phyloP scores from a whole-genome alignment of 345 rosid species.

The Aquilaria malaccensis region DNA sequence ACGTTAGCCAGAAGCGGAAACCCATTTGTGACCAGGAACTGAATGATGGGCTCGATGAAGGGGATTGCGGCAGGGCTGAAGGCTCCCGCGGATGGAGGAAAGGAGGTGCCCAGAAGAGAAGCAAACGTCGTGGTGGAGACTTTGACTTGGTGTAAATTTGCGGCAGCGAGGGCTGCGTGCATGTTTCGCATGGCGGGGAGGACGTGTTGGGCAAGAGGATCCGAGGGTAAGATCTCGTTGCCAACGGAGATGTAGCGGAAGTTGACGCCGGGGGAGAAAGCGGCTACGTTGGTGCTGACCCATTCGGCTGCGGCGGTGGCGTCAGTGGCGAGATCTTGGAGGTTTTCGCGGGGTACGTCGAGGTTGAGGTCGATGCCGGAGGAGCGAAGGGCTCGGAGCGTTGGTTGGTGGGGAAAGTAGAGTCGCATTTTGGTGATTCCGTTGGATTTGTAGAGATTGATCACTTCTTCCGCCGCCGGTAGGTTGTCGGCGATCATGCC shows the following conservation, averaged over 20 bases:
- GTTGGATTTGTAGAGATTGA: slow-evolving; percentile 23
- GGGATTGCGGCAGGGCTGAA: too few relatives aligned
- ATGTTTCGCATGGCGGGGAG: neutral
- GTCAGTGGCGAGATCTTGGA: slow-evolving; percentile 12
- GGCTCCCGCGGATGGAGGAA: too few relatives aligned
- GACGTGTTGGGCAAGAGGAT: neutral
- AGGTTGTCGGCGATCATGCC: slow-evolving; percentile 34
- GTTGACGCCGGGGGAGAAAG: slow-evolving; percentile 24
- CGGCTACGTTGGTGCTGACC: slow-evolving; percentile 24
- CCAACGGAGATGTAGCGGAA: slow-evolving; percentile 33
- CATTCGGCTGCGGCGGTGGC: slow-evolving; percentile 21
- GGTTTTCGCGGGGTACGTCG: slow-evolving; percentile 23
- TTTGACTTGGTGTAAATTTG: too few relatives aligned
- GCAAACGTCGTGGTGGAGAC: too few relatives aligned
- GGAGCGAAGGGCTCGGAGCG: slow-evolving; percentile 34
- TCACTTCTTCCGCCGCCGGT: slow-evolving; percentile 25
- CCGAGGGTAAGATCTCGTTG: neutral
- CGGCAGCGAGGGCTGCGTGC: too few relatives aligned
- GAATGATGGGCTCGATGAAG: too few relatives aligned
- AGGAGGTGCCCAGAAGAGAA: too few relatives aligned
- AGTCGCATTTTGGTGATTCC: slow-evolving; percentile 29
- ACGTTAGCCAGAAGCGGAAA: too few relatives aligned
- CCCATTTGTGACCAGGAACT: too few relatives aligned
- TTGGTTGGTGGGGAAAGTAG: slow-evolving; percentile 27
- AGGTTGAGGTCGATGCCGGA: slow-evolving; percentile 28